Percentiles rank a stretch among this genome's conserved stretches.
Evolutionary conservation across 768 basidiomycete species (phyloP).

Genomic region (Polyporus arcularius): DNA sequence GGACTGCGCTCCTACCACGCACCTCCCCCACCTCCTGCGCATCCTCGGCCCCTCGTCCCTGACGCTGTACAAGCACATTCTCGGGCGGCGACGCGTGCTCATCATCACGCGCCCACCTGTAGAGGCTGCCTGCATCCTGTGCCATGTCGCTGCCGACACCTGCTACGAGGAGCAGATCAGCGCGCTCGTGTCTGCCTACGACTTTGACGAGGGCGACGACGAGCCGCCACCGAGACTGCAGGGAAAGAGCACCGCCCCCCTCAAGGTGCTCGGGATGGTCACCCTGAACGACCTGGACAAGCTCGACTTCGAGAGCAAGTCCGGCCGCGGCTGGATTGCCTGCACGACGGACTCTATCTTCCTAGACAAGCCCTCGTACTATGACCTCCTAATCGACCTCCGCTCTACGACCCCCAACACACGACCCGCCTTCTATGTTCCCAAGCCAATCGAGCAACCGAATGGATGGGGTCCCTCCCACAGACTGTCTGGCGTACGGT

Average conservation of each 20-base stretch:
- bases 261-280: constrained; percentile 77
- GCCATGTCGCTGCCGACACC: constrained; percentile 62
- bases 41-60: constrained; percentile 78
- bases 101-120: constrained; percentile 82
- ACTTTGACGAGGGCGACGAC: constrained; percentile 12
- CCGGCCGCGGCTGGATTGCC: constrained; percentile 79
- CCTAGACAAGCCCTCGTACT: constrained; percentile 76
- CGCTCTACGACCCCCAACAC: constrained; percentile 65
- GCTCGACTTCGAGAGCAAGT: constrained; percentile 54
- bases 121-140: constrained; percentile 74
- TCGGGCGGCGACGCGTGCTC: constrained; percentile 73
- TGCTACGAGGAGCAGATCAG: constrained; percentile 46
- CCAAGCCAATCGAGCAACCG: constrained; percentile 46
- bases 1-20: constrained; percentile 56
- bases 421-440: constrained; percentile 66
- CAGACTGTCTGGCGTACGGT: constrained; percentile 63
- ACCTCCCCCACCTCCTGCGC: constrained; percentile 73
- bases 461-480: constrained; percentile 46
- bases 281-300: constrained; percentile 73
- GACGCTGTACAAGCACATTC: constrained; percentile 77
- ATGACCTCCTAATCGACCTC: constrained; percentile 81
- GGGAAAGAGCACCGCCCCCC: constrained; percentile 49
- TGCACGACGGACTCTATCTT: constrained; percentile 87
- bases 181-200: constrained; percentile 9
- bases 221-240: constrained; percentile 26